phyloP scores from a whole-genome alignment of 1,284 basidiomycete genomes.

The Cronartium quercuum region DNA sequence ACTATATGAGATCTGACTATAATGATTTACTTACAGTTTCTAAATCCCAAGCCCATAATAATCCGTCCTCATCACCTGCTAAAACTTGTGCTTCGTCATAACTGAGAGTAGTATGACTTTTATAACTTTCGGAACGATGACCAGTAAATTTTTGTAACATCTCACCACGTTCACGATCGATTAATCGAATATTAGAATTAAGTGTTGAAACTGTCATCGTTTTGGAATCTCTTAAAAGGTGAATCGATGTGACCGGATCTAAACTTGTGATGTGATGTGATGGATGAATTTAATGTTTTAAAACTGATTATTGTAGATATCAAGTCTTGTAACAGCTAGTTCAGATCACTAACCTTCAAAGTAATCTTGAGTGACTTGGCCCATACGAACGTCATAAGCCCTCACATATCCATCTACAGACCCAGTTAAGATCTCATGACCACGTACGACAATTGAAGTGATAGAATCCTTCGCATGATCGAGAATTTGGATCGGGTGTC shows the following conservation, averaged over 20 bases:
- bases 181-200: conserved; percentile 74
- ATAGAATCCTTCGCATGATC: conserved; percentile 86
- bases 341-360: conserved; percentile 64
- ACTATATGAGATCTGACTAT: not conserved
- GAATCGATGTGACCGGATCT: conserved; percentile 79
- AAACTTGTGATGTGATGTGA: conserved; percentile 7
- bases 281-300: not conserved
- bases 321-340: not conserved
- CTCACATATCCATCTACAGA: conserved; percentile 86
- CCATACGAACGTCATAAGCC: conserved; percentile 87
- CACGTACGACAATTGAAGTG: conserved; percentile 66
- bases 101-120: conserved; percentile 75
- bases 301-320: not conserved
- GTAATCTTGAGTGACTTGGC: conserved; percentile 77
- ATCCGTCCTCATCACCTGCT: conserved; percentile 81
- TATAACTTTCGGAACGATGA: conserved; percentile 66
- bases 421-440: conserved; percentile 65
- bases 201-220: conserved; percentile 75
- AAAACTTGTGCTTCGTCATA: conserved; percentile 70
- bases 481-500: conserved; percentile 79
- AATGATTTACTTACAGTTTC: conserved; percentile 61
- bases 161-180: conserved; percentile 76
- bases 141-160: conserved; percentile 78
- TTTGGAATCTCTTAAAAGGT: conserved; percentile 65
- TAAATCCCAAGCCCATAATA: conserved; percentile 85